A percentile compares a stretch with the other conserved stretches of the same genome.
Evolutionary conservation across 1,139 yeast genomes (phyloP).

Genomic region (Hyphopichia buzzinii): DNA sequence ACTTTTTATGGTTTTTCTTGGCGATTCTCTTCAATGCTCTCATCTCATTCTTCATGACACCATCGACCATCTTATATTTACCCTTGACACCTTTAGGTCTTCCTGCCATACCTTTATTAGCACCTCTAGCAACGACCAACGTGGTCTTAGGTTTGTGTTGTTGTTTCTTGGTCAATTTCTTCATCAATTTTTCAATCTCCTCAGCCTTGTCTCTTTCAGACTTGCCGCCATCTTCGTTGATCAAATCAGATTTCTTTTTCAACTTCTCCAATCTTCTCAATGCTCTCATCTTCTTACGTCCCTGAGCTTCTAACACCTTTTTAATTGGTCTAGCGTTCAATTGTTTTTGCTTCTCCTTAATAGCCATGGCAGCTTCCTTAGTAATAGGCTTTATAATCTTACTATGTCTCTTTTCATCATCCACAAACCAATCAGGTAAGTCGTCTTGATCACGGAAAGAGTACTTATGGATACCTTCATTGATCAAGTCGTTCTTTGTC

Average conservation of each 20-base stretch:
- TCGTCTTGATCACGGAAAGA: constrained; percentile 90
- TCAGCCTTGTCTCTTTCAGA: constrained; percentile 94
- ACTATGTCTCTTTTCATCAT: constrained; percentile 85
- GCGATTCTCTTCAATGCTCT: constrained; percentile 88
- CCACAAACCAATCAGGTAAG: constrained; percentile 93
- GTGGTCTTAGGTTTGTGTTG: constrained; percentile 80
- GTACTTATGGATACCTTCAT: constrained; percentile 89
- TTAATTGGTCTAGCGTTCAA: constrained; percentile 96
- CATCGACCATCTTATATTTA: constrained; percentile 98
- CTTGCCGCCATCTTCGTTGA: constrained; percentile 83
- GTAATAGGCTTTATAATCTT: constrained; percentile 89
- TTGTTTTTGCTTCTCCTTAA: constrained; percentile 84
- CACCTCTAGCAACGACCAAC: constrained; percentile 85
- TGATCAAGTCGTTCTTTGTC: constrained; percentile 76
- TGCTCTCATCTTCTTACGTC: constrained; percentile 95
- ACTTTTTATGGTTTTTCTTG: constrained; percentile 65
- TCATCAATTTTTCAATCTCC: constrained; percentile 84
- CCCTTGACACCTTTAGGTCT: constrained; percentile 98
- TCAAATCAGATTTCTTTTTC: constrained; percentile 90
- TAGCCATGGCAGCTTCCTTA: constrained; percentile 92
- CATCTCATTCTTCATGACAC: constrained; percentile 95
- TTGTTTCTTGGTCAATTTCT: constrained; percentile 74
- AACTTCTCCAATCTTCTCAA: constrained; percentile 82
- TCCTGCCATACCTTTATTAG: constrained; percentile 82
- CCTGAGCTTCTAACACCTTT: constrained; percentile 96